Evolutionary conservation across 805 yeast genomes (phyloP).

Genomic region (Saturnispora bothae): DNA sequence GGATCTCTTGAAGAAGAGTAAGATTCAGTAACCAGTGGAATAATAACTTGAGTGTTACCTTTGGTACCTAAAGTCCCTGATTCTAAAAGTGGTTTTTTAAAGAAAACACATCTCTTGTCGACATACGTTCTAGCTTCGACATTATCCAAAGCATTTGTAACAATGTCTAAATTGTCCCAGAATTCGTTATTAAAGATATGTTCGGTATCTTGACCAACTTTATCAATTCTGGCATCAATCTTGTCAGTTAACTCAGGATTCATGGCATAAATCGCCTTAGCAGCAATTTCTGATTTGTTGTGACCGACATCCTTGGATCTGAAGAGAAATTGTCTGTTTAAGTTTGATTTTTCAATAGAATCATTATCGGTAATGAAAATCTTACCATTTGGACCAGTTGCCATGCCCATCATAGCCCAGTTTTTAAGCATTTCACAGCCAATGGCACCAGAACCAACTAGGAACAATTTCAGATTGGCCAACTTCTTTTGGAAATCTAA

Average conservation of each 20-base stretch:
- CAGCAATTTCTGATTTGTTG: conserved; percentile 84
- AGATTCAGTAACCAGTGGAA: conserved; percentile 89
- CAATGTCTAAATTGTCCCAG: conserved; percentile 79
- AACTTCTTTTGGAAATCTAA: conserved; percentile 59
- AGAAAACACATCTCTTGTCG: conserved; percentile 93
- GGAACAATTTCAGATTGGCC: conserved; percentile 70
- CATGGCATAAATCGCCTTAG: conserved; percentile 72
- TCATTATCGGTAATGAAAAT: conserved; percentile 88
- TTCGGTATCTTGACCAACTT: conserved; percentile 92
- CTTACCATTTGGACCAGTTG: conserved; percentile 81
- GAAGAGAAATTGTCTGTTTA: conserved; percentile 93
- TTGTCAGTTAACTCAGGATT: conserved; percentile 75
- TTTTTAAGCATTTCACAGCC: conserved; percentile 98
- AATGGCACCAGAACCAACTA: conserved; percentile 97
- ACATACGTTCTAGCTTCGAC: conserved; percentile 97
- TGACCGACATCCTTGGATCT: conserved; percentile 91
- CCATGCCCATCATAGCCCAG: conserved; percentile 96
- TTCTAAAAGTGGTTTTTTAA: conserved; percentile 81
- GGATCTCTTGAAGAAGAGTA: conserved; percentile 97
- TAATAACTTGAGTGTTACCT: conserved; percentile 94
- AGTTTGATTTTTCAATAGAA: conserved; percentile 87
- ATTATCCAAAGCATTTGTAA: conserved; percentile 93
- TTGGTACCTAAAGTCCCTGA: conserved; percentile 97
- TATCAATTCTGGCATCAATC: conserved; percentile 67
- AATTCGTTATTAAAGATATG: conserved; percentile 72